Evolutionary conservation across 1,139 yeast species (phyloP).

Genomic region (Hansenula anomala): DNA sequence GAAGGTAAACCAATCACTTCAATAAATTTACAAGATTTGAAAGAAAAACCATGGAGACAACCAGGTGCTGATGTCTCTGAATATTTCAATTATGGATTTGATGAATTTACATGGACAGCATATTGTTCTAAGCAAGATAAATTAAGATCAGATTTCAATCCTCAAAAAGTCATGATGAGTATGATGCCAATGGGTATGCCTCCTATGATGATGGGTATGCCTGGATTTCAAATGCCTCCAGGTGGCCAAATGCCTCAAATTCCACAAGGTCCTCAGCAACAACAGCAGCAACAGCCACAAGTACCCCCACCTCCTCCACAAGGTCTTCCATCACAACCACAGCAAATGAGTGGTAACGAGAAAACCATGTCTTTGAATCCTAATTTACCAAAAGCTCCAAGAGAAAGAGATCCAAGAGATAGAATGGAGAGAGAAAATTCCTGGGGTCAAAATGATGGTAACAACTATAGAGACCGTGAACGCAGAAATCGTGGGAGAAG

Average conservation of each 20-base stretch:
- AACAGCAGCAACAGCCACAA: not conserved
- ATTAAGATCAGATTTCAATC: conserved; percentile 73
- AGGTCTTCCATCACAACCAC: conserved; percentile 2
- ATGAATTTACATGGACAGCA: conserved; percentile 94
- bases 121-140: conserved; percentile 88
- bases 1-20: conserved; percentile 85
- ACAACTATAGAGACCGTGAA: conserved; percentile 11
- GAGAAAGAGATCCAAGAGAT: conserved; percentile 14
- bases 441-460: conserved; percentile 4
- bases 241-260: conserved; percentile 16
- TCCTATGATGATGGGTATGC: conserved; percentile 19
- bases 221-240: conserved; percentile 4
- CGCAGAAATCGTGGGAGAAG: conserved; percentile 8
- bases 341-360: no score
- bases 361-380: conserved; percentile 3
- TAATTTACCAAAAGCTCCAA: conserved; percentile 18
- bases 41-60: conserved; percentile 96
- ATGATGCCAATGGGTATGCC: conserved; percentile 31
- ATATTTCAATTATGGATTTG: conserved; percentile 94
- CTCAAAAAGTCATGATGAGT: conserved; percentile 38
- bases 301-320: conserved; percentile 9
- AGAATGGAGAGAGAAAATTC: conserved; percentile 10
- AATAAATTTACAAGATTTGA: conserved; percentile 75
- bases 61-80: conserved; percentile 96
- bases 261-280: conserved; percentile 7